phyloP scores from a whole-genome alignment of 768 basidiomycete species.

The Tephrocybe sp. region DNA sequence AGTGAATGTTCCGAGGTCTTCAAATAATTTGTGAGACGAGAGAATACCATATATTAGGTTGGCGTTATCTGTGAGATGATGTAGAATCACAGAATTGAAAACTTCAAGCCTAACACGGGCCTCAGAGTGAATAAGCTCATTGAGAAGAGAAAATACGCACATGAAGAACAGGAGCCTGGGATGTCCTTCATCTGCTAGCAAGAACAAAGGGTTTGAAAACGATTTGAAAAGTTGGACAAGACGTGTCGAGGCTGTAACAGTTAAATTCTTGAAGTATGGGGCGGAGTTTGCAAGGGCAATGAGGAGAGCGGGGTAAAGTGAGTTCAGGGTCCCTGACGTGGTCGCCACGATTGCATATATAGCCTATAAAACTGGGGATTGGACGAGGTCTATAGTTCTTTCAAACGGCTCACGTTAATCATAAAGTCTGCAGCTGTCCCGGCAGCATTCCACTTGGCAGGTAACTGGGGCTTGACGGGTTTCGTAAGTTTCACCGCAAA shows the following conservation, averaged over 20 bases:
- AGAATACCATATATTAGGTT: slow-evolving; percentile 87
- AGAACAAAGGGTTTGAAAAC: slow-evolving; percentile 86
- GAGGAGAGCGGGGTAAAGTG: slow-evolving; percentile 89
- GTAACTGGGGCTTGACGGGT: slow-evolving; percentile 64
- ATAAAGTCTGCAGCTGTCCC: slow-evolving; percentile 86
- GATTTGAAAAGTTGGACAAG: slow-evolving; percentile 89
- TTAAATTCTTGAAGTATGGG: slow-evolving; percentile 81
- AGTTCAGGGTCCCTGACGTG: slow-evolving; percentile 77
- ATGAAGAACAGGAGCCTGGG: slow-evolving; percentile 91
- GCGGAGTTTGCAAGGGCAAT: slow-evolving; percentile 89
- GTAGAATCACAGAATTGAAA: slow-evolving; percentile 82
- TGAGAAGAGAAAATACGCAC: slow-evolving; percentile 42
- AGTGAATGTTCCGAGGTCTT: slow-evolving; percentile 91
- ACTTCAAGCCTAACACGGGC: slow-evolving; percentile 69
- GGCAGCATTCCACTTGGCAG: slow-evolving; percentile 72
- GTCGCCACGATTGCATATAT: slow-evolving; percentile 90
- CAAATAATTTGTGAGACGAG: slow-evolving; percentile 80
- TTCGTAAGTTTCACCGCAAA: slow-evolving; percentile 74
- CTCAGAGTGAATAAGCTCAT: neutral
- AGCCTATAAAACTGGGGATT: slow-evolving; percentile 47
- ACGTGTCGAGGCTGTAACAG: slow-evolving; percentile 78
- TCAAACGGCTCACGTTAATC: slow-evolving; percentile 61
- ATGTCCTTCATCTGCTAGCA: slow-evolving; percentile 93
- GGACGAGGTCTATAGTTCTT: neutral
- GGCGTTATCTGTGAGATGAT: slow-evolving; percentile 81